Conservation (phyloP, 352 stramenopile species). For the Thraustochytrium sp. region DNA sequence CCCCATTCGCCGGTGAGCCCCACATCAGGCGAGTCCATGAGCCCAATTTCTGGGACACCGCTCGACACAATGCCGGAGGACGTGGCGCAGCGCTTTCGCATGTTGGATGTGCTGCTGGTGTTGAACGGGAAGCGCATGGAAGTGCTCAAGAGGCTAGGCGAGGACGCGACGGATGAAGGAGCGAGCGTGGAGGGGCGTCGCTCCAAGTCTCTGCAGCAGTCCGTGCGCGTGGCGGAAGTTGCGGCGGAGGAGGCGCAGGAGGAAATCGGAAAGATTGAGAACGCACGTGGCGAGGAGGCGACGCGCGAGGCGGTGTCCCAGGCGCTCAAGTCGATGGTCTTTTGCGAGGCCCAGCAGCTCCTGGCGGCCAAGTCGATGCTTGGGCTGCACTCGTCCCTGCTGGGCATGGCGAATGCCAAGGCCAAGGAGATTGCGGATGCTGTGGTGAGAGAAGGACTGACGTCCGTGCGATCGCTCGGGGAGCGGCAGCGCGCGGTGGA, state of each 20-base stretch:
- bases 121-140: neutral
- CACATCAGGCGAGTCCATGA: no score
- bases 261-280: neutral
- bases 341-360: conserved; percentile 3
- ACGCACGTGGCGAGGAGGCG: neutral
- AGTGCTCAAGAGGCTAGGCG: neutral
- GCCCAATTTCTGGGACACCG: no score
- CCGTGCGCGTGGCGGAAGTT: neutral
- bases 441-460: neutral
- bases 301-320: neutral
- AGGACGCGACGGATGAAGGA: neutral
- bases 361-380: neutral
- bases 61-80: neutral
- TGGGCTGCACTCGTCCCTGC: neutral
- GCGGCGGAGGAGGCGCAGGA: neutral
- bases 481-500: neutral
- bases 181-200: neutral
- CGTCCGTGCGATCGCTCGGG: neutral
- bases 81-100: neutral
- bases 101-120: neutral
- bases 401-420: neutral
- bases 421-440: neutral
- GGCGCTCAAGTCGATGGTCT: neutral
- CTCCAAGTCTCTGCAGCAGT: neutral
- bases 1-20: no score